Evolutionary conservation across 805 yeast species (phyloP), one percentile per base, ranked within the genome.

Genomic region (Yarrowia osloensis): DNA sequence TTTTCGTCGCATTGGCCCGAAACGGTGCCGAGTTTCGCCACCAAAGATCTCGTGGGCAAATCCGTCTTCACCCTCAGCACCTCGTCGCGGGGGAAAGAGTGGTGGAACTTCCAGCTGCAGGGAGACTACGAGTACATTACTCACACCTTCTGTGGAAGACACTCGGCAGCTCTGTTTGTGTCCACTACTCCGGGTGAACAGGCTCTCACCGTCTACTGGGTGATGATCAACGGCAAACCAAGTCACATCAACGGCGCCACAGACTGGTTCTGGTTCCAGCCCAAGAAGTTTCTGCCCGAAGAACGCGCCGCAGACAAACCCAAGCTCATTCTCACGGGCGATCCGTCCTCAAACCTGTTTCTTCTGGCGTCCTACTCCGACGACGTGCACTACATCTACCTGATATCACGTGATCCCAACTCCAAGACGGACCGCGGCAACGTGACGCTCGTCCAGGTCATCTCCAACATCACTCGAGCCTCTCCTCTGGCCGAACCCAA

Each of bases 61-160:
- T 39, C 49, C 4, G 37, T 40, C 39, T 57, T 57, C 37, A 57
- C 63, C 3, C 37, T 57, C 12, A 54, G 62, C 24, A 54, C 62
- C 7, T 35, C 62, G 7, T 37, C 62, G 1, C 9, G 37, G 2
- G 63, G 39, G 15, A 57, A 40, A 19, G 63, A 57, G 17, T 57
- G 63, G 63, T 57, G 63, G 63, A 57, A 57, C 37, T 57, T 57
- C 49, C 63, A 57, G 49, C 49, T 57, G 8, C 63, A 40, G 28
- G 63, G 63, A 3, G 49, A 57, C 28, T 57, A 39, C 21, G 28
- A 57, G 11, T 40, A 57, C 37, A 39, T 57, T 5, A 39, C 49
- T 9, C 63, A 57, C 26, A 57, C 63, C 3, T 57, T 40, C 7
- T 28, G 37, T 19, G 63, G 63, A 3, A 24, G 63, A 0, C 35